Percentiles rank a stretch among this genome's conserved stretches.
These are phyloP conservation scores for Calvatia gigantea DNA, from an alignment of 768 basidiomycete species.

Conservation along the genomic window DNA sequence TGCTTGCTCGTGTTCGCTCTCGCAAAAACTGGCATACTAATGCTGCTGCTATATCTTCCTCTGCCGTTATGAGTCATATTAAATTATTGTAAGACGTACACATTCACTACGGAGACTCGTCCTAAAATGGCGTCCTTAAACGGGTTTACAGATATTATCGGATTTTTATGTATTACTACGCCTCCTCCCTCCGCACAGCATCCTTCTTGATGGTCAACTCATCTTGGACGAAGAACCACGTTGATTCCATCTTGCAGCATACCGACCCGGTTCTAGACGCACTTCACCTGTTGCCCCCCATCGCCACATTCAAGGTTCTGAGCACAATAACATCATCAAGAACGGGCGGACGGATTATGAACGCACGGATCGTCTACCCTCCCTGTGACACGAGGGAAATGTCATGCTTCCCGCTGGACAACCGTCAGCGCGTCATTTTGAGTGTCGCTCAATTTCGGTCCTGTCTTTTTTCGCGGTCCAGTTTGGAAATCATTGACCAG, in stretches of 20 bases:
- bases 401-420: slow-evolving; percentile 46
- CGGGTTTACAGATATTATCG: slow-evolving; percentile 94
- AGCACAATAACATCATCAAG: slow-evolving; percentile 21
- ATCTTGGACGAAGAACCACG: slow-evolving; percentile 87
- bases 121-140: slow-evolving; percentile 6
- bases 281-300: slow-evolving; percentile 42
- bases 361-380: slow-evolving; percentile 71
- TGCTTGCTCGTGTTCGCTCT: slow-evolving; percentile 77
- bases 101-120: neutral
- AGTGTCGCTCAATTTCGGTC: slow-evolving; percentile 94
- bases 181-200: slow-evolving; percentile 66
- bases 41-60: slow-evolving; percentile 50
- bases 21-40: slow-evolving; percentile 64
- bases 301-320: slow-evolving; percentile 28
- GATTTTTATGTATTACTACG: slow-evolving; percentile 81
- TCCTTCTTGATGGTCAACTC: slow-evolving; percentile 92
- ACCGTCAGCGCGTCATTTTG: slow-evolving; percentile 63
- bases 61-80: slow-evolving; percentile 45
- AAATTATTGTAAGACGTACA: slow-evolving; percentile 58
- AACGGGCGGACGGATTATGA: neutral
- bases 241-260: slow-evolving; percentile 67
- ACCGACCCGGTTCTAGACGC: slow-evolving; percentile 46
- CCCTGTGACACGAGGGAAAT: slow-evolving; percentile 87
- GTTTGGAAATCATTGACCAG: neutral
- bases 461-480: slow-evolving; percentile 12